Evolutionary conservation across 495 filamentous ascomycete species (phyloP).

Genomic region (Achaetomiella virescens): DNA sequence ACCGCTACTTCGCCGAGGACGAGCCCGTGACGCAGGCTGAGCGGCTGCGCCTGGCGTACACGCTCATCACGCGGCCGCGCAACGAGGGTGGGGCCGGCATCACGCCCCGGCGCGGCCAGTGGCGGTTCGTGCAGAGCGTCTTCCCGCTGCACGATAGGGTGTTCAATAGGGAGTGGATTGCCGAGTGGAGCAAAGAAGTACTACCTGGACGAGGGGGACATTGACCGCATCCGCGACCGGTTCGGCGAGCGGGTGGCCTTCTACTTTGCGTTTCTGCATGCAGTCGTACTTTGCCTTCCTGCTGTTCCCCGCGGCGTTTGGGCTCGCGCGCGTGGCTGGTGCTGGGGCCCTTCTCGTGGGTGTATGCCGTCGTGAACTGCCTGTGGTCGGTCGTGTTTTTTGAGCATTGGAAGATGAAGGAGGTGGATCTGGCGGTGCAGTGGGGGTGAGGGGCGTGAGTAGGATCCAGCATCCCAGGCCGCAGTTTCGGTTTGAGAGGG

Average conservation of each 20-base stretch:
- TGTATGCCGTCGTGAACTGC: slow-evolving; percentile 75
- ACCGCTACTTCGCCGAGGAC: slow-evolving; percentile 50
- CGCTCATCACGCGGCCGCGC: slow-evolving; percentile 75
- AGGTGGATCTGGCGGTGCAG: slow-evolving; percentile 79
- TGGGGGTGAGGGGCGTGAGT: slow-evolving; percentile 88
- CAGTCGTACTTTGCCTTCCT: slow-evolving; percentile 88
- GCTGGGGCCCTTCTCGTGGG: slow-evolving; percentile 73
- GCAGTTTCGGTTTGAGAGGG: slow-evolving; percentile 72
- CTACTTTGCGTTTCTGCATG: slow-evolving; percentile 95
- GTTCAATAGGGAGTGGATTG: slow-evolving; percentile 89
- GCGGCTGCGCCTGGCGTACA: slow-evolving; percentile 74
- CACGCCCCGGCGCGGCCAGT: slow-evolving; percentile 57
- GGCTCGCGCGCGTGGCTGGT: slow-evolving; percentile 74
- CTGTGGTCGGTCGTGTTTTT: slow-evolving; percentile 89
- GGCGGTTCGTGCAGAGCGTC: slow-evolving; percentile 77
- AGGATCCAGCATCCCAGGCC: slow-evolving; percentile 69
- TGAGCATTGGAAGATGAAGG: slow-evolving; percentile 95
- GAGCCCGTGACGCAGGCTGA: slow-evolving; percentile 83
- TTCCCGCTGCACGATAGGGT: slow-evolving; percentile 84
- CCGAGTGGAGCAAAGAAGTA: slow-evolving; percentile 77
- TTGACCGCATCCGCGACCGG: slow-evolving; percentile 77
- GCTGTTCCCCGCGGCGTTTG: slow-evolving; percentile 76
- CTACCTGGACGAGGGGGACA: slow-evolving; percentile 66
- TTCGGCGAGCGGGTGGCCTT: slow-evolving; percentile 94
- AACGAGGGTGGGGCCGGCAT: slow-evolving; percentile 88